Base-by-base conservation (phyloP, 2,329 filamentous ascomycete species). In the Aspergillus sp. region DNA sequence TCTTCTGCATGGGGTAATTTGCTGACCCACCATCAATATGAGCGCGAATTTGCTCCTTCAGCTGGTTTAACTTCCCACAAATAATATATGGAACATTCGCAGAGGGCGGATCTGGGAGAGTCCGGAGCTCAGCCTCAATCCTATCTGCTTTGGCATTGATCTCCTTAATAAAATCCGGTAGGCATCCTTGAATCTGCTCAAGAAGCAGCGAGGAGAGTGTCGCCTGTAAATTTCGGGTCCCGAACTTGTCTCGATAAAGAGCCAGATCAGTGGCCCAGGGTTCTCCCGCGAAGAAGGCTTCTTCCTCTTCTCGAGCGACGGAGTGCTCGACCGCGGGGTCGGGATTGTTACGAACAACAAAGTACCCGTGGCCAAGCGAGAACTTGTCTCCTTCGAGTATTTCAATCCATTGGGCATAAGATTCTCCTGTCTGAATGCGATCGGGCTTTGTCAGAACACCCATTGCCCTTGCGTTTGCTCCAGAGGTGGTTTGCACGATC, bases 401-500 rank as follows among this genome's bases (percentile, higher is more conserved):
- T 0, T 83, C 78, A 0, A 85, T 71, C 84, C 90, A 91, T 58
- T 88, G 86, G 0, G 80, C 77, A 0, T 85, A 78, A 0, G 76
- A 77, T 1, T 82, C 79, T 0, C 82, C 81, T 0, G 76, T 71
- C 0, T 86, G 83, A 0, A 92, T 76, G 0, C 90, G 83, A 63
- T 97, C 93, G 0, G 92, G 92, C 69, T 96, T 97, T 0, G 92
- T 97, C 15, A 97, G 81, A 0, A 96, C 90, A 0, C 91, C 91
- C 56, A 91, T 81, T 1, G 88, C 90, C 1, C 89, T 81, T 3
- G 80, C 63, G 2, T 84, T 80, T 0, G 89, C 89, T 1, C 79
- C 79, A 13, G 61, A 63, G 1, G 85, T 77, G 45, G 82, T 73
- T 30, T 85, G 76, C 65, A 93, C 86, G 2, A 91, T 81, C 0